A percentile compares a stretch with the other conserved stretches of the same genome.
Conservation (phyloP, 148 eudicot genomes). For the Amaranthus hypochondriacus region DNA sequence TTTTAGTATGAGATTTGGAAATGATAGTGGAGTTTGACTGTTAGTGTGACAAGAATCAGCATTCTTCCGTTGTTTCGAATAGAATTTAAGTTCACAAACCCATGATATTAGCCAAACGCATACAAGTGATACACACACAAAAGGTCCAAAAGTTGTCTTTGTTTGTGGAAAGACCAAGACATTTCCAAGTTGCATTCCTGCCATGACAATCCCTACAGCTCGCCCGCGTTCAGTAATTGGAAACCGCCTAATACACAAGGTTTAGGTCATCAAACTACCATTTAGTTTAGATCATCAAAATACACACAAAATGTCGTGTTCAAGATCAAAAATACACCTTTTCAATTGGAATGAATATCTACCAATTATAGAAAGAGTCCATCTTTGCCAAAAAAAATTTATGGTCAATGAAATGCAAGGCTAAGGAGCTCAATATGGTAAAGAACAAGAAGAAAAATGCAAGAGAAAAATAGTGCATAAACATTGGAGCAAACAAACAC, state of each 20-base stretch:
- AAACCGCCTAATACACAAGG: conserved; percentile 58
- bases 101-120: conserved; percentile 65
- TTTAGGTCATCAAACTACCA: not conserved
- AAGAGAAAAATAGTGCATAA: too few relatives aligned
- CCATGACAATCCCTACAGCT: conserved; percentile 89
- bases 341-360: too few relatives aligned
- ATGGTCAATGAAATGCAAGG: too few relatives aligned
- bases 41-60: conserved; percentile 27
- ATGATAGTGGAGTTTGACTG: conserved; percentile 32
- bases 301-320: too few relatives aligned
- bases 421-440: too few relatives aligned
- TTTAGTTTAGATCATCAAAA: too few relatives aligned
- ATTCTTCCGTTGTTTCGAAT: conserved; percentile 45
- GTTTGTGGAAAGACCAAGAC: conserved; percentile 64
- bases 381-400: too few relatives aligned
- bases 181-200: conserved; percentile 90
- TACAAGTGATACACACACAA: conserved; percentile 57
- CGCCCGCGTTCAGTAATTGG: conserved; percentile 74
- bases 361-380: too few relatives aligned
- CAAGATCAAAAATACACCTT: too few relatives aligned
- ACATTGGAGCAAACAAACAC: too few relatives aligned
- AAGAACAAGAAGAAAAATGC: too few relatives aligned
- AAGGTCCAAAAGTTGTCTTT: conserved; percentile 68
- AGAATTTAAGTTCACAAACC: conserved; percentile 50
- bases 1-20: conserved; percentile 50